These are phyloP conservation scores for Salvia splendens DNA, from an alignment of 257 asterid species.

Conservation along the genomic window DNA sequence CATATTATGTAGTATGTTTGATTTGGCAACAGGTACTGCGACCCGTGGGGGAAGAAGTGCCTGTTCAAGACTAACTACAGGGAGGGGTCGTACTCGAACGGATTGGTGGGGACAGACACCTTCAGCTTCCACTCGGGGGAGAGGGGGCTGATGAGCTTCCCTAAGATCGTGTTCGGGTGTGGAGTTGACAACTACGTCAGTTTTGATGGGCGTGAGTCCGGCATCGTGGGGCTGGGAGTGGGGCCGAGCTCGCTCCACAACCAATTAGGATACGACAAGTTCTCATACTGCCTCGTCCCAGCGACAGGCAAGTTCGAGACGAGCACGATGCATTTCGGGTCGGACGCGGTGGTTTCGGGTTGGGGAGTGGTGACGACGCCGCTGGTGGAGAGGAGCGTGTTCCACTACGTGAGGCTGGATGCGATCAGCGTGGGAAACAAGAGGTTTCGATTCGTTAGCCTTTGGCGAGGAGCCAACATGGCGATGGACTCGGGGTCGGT, in stretches of 20 bases:
- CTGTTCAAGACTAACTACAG: conserved; percentile 36
- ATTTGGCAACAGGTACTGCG: background rate
- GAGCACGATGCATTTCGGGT: conserved; percentile 56
- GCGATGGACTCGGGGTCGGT: conserved; percentile 64
- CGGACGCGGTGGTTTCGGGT: conserved; percentile 40
- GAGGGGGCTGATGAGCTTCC: conserved; percentile 25
- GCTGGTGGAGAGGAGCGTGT: conserved; percentile 24
- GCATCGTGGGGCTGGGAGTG: conserved; percentile 65
- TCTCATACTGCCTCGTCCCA: conserved; percentile 64
- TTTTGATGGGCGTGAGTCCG: conserved; percentile 38
- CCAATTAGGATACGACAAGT: conserved; percentile 52
- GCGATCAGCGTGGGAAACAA: conserved; percentile 44
- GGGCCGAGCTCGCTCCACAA: conserved; percentile 46
- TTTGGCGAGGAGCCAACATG: conserved; percentile 39
- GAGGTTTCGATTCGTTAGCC: background rate
- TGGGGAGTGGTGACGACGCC: conserved; percentile 51
- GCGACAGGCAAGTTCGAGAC: conserved; percentile 3
- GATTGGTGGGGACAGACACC: conserved; percentile 51
- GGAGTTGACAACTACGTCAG: conserved; percentile 40
- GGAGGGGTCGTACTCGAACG: conserved; percentile 39
- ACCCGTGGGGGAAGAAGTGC: conserved; percentile 20
- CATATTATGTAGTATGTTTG: too few relatives aligned
- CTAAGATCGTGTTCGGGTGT: conserved; percentile 52
- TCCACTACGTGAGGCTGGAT: conserved; percentile 48
- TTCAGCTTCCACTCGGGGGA: conserved; percentile 38